Conservation (phyloP, 2,329 filamentous ascomycete genomes). For the Beauveria asiatica region DNA sequence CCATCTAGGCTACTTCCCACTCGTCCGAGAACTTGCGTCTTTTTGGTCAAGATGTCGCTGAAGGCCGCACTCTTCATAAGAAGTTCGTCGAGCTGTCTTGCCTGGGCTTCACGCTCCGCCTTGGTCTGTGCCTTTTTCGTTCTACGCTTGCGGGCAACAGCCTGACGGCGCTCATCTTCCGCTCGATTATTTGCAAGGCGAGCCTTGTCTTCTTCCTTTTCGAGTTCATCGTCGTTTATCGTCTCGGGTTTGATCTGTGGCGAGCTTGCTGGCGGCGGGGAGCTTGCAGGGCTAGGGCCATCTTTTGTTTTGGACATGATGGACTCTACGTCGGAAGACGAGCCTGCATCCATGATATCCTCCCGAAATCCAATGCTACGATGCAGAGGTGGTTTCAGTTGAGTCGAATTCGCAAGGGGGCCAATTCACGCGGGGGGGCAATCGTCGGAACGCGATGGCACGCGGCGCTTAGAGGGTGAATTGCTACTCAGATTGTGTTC, state of each 20-base stretch:
- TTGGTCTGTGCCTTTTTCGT: slow-evolving; percentile 43
- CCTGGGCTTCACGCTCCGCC: slow-evolving; percentile 48
- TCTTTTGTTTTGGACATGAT: slow-evolving; percentile 13
- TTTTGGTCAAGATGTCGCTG: slow-evolving; percentile 53
- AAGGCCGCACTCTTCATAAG: slow-evolving; percentile 52
- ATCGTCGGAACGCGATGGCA: not conserved
- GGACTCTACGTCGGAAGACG: slow-evolving; percentile 25
- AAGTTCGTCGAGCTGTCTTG: slow-evolving; percentile 49
- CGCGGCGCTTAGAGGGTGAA: not conserved
- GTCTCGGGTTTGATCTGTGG: not conserved
- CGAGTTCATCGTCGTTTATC: slow-evolving; percentile 19
- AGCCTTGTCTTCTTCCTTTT: slow-evolving; percentile 29
- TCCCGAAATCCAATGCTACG: not conserved
- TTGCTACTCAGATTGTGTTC: not conserved
- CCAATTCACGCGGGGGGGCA: not conserved
- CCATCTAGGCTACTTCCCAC: slow-evolving; percentile 54
- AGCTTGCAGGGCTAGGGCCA: slow-evolving; percentile 11
- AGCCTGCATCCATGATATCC: slow-evolving; percentile 21
- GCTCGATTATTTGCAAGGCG: slow-evolving; percentile 33
- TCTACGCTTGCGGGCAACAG: slow-evolving; percentile 30
- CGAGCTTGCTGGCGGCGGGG: slow-evolving; percentile 10
- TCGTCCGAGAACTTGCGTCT: slow-evolving; percentile 53
- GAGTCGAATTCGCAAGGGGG: not conserved
- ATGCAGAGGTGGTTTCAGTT: not conserved
- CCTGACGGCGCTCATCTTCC: slow-evolving; percentile 38